phyloP scores from a whole-genome alignment of 306 rosid species.

The Quercus agrifolia region DNA sequence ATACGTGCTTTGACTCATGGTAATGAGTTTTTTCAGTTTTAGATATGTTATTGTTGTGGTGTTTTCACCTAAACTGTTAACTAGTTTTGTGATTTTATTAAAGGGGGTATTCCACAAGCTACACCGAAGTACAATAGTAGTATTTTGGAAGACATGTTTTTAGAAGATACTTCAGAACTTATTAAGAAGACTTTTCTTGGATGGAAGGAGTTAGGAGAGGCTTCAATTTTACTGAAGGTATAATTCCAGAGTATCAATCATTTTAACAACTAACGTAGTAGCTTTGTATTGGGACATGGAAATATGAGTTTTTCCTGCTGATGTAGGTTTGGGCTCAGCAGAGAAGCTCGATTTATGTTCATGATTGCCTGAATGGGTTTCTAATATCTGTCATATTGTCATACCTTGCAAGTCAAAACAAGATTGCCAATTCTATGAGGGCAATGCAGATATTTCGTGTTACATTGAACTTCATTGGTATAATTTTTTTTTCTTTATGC shows the following conservation, averaged over 20 bases:
- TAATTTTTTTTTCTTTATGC: too few species aligned
- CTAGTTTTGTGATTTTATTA: slow-evolving; percentile 16
- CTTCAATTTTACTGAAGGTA: slow-evolving; percentile 78
- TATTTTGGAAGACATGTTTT: slow-evolving; percentile 83
- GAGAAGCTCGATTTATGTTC: slow-evolving; percentile 54
- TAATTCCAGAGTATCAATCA: slow-evolving; percentile 4
- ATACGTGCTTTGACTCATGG: slow-evolving; percentile 60
- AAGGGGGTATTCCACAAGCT: slow-evolving; percentile 55
- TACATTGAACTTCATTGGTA: neutral
- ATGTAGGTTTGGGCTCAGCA: slow-evolving; percentile 86
- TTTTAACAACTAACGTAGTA: neutral
- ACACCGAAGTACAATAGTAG: slow-evolving; percentile 89
- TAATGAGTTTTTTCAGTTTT: slow-evolving; percentile 22
- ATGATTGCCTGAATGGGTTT: slow-evolving; percentile 85
- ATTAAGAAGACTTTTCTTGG: slow-evolving; percentile 45
- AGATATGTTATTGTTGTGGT: neutral
- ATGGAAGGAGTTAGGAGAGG: slow-evolving; percentile 71
- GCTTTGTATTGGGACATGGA: neutral
- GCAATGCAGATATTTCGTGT: slow-evolving; percentile 63
- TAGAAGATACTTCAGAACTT: slow-evolving; percentile 54
- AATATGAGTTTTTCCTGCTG: slow-evolving; percentile 13
- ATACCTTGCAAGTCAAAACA: slow-evolving; percentile 52
- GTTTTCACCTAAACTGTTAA: slow-evolving; percentile 14
- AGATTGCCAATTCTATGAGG: slow-evolving; percentile 62
- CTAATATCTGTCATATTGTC: slow-evolving; percentile 66